These are phyloP conservation scores for Penicillium riverlandense DNA, from an alignment of 495 filamentous ascomycete genomes.

Conservation along the genomic window DNA sequence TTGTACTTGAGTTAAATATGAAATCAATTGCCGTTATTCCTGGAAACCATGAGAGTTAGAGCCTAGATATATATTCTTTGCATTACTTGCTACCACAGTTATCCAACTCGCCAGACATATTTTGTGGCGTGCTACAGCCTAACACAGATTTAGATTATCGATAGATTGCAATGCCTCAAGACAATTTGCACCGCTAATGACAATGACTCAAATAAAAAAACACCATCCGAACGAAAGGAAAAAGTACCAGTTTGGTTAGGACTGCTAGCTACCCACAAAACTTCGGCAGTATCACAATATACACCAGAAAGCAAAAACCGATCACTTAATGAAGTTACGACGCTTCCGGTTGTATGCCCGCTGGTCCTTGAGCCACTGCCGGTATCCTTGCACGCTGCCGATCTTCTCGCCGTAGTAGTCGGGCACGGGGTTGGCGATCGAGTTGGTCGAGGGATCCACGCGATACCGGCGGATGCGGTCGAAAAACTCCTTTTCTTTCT, in stretches of 20 bases:
- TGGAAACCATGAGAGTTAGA: no score
- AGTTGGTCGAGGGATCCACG: constrained; percentile 73
- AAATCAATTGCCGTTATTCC: no score
- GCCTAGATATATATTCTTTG: no score
- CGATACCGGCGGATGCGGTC: constrained; percentile 78
- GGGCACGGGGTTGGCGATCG: constrained; percentile 62
- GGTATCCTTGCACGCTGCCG: constrained; percentile 79
- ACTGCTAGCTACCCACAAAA: neutral
- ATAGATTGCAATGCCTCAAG: constrained; percentile 18
- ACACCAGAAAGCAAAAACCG: constrained; percentile 4
- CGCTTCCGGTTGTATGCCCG: constrained; percentile 93
- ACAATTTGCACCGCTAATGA: constrained; percentile 22
- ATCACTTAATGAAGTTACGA: constrained; percentile 48
- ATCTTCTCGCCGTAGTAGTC: constrained; percentile 87
- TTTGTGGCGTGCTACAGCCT: no score
- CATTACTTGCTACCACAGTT: no score
- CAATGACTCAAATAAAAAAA: constrained; percentile 18
- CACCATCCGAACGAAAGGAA: constrained; percentile 15
- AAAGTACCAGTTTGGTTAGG: constrained; percentile 8
- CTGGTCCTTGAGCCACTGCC: constrained; percentile 96
- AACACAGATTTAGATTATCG: no score
- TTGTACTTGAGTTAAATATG: no score
- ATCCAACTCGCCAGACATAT: no score
- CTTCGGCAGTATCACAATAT: constrained; percentile 14
- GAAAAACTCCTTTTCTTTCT: constrained; percentile 94